Conservation (phyloP, 2,329 filamentous ascomycete species). For the Arachnomyces sp. region DNA sequence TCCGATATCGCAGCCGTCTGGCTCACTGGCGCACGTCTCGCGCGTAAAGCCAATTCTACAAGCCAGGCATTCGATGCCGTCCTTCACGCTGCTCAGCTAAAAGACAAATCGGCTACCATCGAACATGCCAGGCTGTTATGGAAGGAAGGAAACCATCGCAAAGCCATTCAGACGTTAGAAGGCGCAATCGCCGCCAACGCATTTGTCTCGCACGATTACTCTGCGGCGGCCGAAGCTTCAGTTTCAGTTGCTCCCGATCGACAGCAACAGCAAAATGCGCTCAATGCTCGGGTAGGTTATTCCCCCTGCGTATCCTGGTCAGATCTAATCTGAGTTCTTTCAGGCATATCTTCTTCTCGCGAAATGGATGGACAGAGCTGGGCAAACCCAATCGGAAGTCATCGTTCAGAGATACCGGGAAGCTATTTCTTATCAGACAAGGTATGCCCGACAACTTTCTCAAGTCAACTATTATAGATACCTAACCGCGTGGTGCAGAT, state of each 20-base stretch:
- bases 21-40: conserved; percentile 76
- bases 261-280: conserved; percentile 44
- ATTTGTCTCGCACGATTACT: conserved; percentile 49
- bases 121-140: conserved; percentile 90
- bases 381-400: conserved; percentile 76
- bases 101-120: conserved; percentile 80
- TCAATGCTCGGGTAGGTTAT: conserved; percentile 34
- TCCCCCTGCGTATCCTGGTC: not conserved
- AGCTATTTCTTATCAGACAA: conserved; percentile 45
- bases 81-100: conserved; percentile 74
- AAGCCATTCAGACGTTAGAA: conserved; percentile 86
- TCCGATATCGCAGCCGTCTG: conserved; percentile 74
- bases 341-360: conserved; percentile 79
- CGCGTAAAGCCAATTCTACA: conserved; percentile 73
- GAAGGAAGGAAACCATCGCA: conserved; percentile 86
- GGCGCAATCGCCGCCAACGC: conserved; percentile 74
- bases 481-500: conserved; percentile 38
- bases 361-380: conserved; percentile 94
- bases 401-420: conserved; percentile 75
- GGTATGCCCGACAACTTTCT: conserved; percentile 13
- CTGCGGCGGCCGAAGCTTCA: conserved; percentile 26
- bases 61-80: conserved; percentile 92
- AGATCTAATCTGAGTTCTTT: not conserved
- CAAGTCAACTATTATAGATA: not conserved
- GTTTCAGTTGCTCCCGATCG: conserved; percentile 31